phyloP scores from a whole-genome alignment of 441 rosid species.

The Aquilaria agallochum region DNA sequence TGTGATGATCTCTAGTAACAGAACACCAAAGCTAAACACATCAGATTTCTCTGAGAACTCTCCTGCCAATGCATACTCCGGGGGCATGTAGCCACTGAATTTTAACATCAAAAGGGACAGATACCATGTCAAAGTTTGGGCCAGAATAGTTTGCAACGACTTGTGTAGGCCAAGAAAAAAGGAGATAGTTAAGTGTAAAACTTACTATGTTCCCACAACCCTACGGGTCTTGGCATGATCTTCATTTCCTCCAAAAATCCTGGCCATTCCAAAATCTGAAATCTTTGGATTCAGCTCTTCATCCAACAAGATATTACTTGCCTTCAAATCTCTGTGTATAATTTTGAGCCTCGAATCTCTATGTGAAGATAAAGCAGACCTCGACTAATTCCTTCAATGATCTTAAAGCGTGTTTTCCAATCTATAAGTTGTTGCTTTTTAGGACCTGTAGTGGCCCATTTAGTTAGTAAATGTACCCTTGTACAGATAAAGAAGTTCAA shows the following conservation, averaged over 20 bases:
- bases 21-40: conserved; percentile 39
- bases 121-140: too few species aligned
- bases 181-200: neutral
- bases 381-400: conserved; percentile 51
- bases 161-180: neutral
- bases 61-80: conserved; percentile 63
- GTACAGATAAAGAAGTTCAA: too few species aligned
- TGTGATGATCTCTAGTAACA: conserved; percentile 53
- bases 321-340: conserved; percentile 12
- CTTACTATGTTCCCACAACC: conserved; percentile 60
- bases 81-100: conserved; percentile 58
- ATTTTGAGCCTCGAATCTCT: conserved; percentile 56
- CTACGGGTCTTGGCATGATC: conserved; percentile 45
- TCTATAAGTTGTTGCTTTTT: conserved; percentile 17
- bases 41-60: conserved; percentile 27
- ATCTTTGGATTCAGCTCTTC: conserved; percentile 50
- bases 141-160: neutral
- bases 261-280: conserved; percentile 66
- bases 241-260: conserved; percentile 44
- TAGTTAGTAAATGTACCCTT: too few species aligned
- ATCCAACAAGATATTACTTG: conserved; percentile 62
- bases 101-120: neutral
- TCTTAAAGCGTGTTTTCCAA: conserved; percentile 44
- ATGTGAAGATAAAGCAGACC: conserved; percentile 66
- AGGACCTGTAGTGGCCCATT: conserved; percentile 20